These are phyloP conservation scores for Turritis glabra DNA, from an alignment of 345 rosid genomes.

Conservation along the genomic window DNA sequence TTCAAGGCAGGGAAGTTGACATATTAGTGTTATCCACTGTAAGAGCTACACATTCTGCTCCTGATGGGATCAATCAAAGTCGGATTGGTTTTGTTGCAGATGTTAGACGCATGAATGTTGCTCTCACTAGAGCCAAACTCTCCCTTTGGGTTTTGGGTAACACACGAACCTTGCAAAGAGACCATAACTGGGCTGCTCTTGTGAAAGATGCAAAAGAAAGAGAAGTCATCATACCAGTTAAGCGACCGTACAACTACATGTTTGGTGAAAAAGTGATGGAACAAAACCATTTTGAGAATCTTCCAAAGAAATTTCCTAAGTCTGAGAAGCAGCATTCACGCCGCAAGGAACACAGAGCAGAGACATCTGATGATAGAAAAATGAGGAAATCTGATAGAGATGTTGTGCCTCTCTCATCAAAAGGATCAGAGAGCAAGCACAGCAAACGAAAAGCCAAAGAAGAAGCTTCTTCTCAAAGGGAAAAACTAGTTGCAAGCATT, in stretches of 20 bases:
- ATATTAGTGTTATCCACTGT: conserved; percentile 89
- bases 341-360: conserved; percentile 34
- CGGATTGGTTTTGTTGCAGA: conserved; percentile 94
- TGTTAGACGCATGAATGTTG: conserved; percentile 94
- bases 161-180: conserved; percentile 70
- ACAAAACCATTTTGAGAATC: conserved; percentile 34
- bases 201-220: conserved; percentile 85
- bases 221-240: conserved; percentile 57
- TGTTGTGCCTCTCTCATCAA: conserved; percentile 29
- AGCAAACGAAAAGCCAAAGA: conserved; percentile 44
- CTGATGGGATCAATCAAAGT: conserved; percentile 47
- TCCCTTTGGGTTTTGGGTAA: conserved; percentile 96
- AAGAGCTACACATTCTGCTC: conserved; percentile 61
- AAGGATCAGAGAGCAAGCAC: conserved; percentile 32
- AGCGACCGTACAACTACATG: conserved; percentile 56
- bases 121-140: conserved; percentile 90
- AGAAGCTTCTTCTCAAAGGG: conserved; percentile 40
- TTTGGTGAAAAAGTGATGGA: conserved; percentile 41
- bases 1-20: conserved; percentile 96
- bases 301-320: conserved; percentile 31
- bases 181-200: conserved; percentile 82
- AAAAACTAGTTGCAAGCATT: conserved; percentile 35
- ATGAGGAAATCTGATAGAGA: conserved; percentile 32
- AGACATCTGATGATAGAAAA: conserved; percentile 31
- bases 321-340: conserved; percentile 33